Conservation (phyloP, 106 monocot species). For the Allium fistulosum region DNA sequence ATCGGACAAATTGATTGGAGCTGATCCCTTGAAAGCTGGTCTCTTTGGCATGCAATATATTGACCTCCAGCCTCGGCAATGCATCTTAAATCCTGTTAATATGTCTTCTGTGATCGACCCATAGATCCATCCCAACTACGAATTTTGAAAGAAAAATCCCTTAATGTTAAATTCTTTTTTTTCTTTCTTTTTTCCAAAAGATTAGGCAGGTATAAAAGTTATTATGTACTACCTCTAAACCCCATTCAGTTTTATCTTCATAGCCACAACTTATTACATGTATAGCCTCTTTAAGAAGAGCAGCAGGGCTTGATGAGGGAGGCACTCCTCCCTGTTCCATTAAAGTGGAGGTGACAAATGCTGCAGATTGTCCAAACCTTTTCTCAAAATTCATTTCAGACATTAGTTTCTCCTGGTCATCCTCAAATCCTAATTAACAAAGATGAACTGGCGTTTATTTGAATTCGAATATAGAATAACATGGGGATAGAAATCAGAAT, state of each 20-base stretch:
- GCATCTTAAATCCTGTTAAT: constrained; percentile 97
- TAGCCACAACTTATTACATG: constrained; percentile 99
- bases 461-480: not conserved
- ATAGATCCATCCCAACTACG: constrained; percentile 97
- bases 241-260: constrained; percentile 97
- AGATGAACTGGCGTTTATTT: not conserved
- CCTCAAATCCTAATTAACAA: constrained; percentile 23
- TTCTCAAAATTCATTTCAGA: constrained; percentile 95
- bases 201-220: not conserved
- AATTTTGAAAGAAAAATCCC: not conserved
- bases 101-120: constrained; percentile 98
- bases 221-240: constrained; percentile 59
- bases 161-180: not conserved
- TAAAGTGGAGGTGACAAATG: constrained; percentile 89
- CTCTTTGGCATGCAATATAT: constrained; percentile 94
- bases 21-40: constrained; percentile 93
- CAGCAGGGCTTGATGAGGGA: constrained; percentile 80
- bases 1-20: constrained; percentile 91
- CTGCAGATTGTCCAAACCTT: constrained; percentile 84
- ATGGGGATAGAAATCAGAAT: too few relatives aligned
- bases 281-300: constrained; percentile 93
- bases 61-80: constrained; percentile 89
- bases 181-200: not conserved
- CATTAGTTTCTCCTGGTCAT: constrained; percentile 68
- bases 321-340: constrained; percentile 97